A percentile compares a stretch with the other conserved stretches of the same genome.
These are phyloP conservation scores for Ustilago nuda DNA, from an alignment of 1,284 basidiomycete species.

Conservation along the genomic window DNA sequence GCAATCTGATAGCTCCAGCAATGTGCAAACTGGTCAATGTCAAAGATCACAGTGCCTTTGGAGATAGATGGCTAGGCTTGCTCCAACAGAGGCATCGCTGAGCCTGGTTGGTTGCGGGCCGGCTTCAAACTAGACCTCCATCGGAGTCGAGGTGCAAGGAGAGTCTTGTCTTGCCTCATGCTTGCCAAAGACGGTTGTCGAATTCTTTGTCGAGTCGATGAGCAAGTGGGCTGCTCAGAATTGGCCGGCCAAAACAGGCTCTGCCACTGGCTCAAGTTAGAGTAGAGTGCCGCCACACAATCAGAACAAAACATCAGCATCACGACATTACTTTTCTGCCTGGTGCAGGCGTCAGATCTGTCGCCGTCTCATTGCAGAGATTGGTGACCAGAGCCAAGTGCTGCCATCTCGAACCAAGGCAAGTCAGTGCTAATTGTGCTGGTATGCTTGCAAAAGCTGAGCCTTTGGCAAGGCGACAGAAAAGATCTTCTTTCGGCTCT, in stretches of 20 bases:
- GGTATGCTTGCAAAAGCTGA: background rate
- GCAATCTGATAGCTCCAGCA: background rate
- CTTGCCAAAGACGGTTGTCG: background rate
- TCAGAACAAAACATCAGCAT: background rate
- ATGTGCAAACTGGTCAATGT: background rate
- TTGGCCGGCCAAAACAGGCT: background rate
- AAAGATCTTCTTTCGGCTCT: background rate
- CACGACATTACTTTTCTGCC: background rate
- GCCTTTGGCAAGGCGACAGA: background rate
- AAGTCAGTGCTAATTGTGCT: background rate
- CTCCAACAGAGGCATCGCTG: background rate
- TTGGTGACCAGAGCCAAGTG: background rate
- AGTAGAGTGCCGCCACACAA: background rate
- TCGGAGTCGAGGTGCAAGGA: background rate
- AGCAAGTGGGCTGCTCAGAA: conserved; percentile 2
- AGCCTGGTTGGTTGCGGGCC: conserved; percentile 19
- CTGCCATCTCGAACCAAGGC: background rate
- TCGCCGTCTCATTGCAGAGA: background rate
- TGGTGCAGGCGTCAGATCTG: background rate
- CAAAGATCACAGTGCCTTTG: too few species aligned
- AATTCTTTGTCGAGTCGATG: background rate
- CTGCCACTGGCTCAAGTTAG: background rate
- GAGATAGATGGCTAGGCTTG: background rate
- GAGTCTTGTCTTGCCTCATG: background rate
- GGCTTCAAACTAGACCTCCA: conserved; percentile 12